phyloP scores from a whole-genome alignment of 2,329 filamentous ascomycete species.

The Phyllosticta capitalensis region DNA sequence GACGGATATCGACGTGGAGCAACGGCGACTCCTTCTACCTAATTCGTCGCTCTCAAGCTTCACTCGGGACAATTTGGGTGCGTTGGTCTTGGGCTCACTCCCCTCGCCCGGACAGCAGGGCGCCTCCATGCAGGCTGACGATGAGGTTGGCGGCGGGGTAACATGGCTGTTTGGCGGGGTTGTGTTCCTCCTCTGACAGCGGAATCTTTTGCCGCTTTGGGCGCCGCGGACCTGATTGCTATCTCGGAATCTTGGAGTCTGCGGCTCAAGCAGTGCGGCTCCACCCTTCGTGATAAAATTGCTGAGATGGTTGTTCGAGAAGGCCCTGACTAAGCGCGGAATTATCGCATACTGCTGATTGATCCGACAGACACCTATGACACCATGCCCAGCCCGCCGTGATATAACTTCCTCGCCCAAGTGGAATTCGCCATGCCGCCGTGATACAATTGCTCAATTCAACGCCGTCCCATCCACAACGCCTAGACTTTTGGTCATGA shows the following conservation, averaged over 20 bases:
- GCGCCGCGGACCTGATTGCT: constrained; percentile 4
- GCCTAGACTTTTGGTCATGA: too few species aligned
- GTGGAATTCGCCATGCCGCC: neutral
- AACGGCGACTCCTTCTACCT: too few species aligned
- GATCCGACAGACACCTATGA: neutral
- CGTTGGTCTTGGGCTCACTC: neutral
- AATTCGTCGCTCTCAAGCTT: too few species aligned
- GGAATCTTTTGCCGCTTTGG: constrained; percentile 7
- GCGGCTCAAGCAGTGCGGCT: neutral
- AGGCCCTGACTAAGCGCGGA: neutral
- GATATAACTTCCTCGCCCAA: neutral
- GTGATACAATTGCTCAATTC: neutral
- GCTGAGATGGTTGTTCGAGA: neutral
- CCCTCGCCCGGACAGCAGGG: neutral
- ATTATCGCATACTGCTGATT: neutral
- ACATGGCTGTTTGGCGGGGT: neutral
- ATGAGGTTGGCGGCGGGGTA: constrained; percentile 4
- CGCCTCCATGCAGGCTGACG: neutral
- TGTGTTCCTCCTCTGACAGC: neutral
- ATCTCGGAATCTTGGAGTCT: neutral
- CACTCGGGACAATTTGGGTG: neutral
- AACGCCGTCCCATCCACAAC: neutral
- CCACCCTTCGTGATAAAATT: neutral
- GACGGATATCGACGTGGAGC: neutral
- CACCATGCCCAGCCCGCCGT: neutral